Base-by-base conservation (phyloP, 805 yeast genomes). In the Limtongia smithiae region DNA sequence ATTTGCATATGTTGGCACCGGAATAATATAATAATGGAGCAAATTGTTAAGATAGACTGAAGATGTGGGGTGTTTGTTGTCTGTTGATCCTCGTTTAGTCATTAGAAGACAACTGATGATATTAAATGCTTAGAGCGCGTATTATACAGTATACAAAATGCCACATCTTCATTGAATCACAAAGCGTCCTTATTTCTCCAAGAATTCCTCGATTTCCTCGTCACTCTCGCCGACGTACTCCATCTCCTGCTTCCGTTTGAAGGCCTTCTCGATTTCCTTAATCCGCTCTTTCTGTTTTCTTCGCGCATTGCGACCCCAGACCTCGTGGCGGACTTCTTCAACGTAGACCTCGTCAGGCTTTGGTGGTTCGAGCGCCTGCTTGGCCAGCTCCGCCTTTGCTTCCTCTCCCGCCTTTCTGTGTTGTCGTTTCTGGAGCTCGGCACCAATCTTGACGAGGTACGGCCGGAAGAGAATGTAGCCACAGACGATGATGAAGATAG, bases 231-330 rank as follows among this genome's bases (percentile, higher is more conserved):
- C 46, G 12, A 46, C 53, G 14, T 35, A 34, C 18, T 58, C 62
- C 58, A 57, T 57, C 46, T 59, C 60, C 9, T 39, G 45, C 36
- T 48, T 46, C 31, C 55, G 54, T 28, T 45, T 36, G 36, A 21
- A 48, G 24, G 52, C 48, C 40, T 54, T 57, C 49, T 58, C 61
- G 15, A 59, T 50, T 41, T 56, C 52, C 34, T 53, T 57, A 14
- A 59, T 43, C 7, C 35, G 46, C n/a, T 48, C 41, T 27, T 57
- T 53, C 44, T 59, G 62, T 12, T 62, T 44, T 41, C 57, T 41
- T 18, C 62, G 51, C 5, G 62, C 62, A 46, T 48, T 44, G 12
- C 55, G 49, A n/a, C 62, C 62, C 62, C 62, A 59, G 12, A 50
- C 49, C 22, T 25, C 21, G 25, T 31, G 21, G 11, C 21, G 27